Conservation (phyloP, 352 stramenopile genomes). For the Phytophthora megakarya region DNA sequence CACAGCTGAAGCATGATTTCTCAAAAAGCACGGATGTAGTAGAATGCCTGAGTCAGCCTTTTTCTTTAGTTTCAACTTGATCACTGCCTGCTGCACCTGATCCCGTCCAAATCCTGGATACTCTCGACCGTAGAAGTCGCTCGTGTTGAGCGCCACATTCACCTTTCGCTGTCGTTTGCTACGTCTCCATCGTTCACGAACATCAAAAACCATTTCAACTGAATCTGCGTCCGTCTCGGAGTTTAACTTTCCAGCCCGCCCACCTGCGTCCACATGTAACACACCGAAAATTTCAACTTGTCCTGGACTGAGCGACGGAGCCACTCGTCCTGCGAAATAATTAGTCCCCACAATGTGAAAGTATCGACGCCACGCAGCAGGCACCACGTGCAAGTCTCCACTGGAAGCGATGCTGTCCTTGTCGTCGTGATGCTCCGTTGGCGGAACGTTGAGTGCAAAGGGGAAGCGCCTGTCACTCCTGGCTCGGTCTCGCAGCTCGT, state of each 20-base stretch:
- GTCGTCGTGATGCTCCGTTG: conserved; percentile 9
- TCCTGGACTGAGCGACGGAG: conserved; percentile 53
- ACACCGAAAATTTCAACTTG: conserved; percentile 61
- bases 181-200: conserved; percentile 67
- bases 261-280: conserved; percentile 52
- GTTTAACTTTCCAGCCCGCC: conserved; percentile 6
- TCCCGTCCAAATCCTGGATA: conserved; percentile 49
- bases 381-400: conserved; percentile 55
- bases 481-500: conserved; percentile 36
- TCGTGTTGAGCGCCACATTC: conserved; percentile 63
- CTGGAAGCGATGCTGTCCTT: conserved; percentile 24
- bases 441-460: conserved; percentile 42
- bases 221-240: conserved; percentile 37
- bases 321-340: conserved; percentile 58
- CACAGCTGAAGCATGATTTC: conserved; percentile 24
- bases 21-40: conserved; percentile 58
- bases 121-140: conserved; percentile 67
- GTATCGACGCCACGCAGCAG: conserved; percentile 47
- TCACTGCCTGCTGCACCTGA: conserved; percentile 32
- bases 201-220: conserved; percentile 63
- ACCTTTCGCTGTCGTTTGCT: conserved; percentile 63
- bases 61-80: conserved; percentile 34
- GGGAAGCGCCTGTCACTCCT: conserved; percentile 55
- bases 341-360: conserved; percentile 67
- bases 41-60: conserved; percentile 12